Percentiles rank a stretch among this genome's conserved stretches.
Conservation (phyloP, 2,329 filamentous ascomycete genomes). For the Tolypocladium tundrense region DNA sequence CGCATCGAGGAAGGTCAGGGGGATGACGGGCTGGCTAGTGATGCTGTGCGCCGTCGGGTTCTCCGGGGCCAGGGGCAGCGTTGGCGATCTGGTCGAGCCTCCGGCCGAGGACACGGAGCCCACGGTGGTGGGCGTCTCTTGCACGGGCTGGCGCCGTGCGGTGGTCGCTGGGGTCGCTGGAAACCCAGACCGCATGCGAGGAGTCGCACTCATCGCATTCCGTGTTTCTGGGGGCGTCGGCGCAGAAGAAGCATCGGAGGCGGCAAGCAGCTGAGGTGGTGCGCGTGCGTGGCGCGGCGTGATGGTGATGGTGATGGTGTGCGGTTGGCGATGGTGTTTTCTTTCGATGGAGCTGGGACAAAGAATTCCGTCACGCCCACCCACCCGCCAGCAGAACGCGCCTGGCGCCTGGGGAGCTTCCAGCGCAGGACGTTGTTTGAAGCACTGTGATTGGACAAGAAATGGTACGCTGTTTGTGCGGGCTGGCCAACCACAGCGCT, state of each 20-base stretch:
- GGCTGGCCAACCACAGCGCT: background rate
- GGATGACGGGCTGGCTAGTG: conserved; percentile 57
- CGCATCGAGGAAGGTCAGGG: conserved; percentile 72
- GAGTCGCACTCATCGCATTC: conserved; percentile 76
- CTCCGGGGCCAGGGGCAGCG: conserved; percentile 38
- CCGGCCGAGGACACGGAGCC: conserved; percentile 18
- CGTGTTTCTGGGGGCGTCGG: conserved; percentile 17
- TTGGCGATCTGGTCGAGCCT: conserved; percentile 19
- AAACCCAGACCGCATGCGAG: conserved; percentile 72
- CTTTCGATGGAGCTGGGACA: background rate
- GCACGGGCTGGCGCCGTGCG: conserved; percentile 22
- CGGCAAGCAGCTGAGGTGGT: background rate
- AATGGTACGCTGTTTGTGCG: too few species aligned
- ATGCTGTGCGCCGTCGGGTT: conserved; percentile 17
- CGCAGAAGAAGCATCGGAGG: conserved; percentile 4
- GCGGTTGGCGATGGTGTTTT: background rate
- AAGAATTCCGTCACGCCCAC: background rate
- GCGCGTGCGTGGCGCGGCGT: background rate
- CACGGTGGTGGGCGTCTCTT: conserved; percentile 20
- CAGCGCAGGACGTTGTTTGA: background rate
- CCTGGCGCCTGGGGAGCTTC: background rate
- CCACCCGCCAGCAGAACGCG: background rate
- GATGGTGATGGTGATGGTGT: background rate
- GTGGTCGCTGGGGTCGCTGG: conserved; percentile 59
- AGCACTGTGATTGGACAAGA: background rate